A percentile compares a stretch with the other conserved stretches of the same genome.
Conservation (phyloP, 163 green algal genomes). For the Scenedesmus sp. region DNA sequence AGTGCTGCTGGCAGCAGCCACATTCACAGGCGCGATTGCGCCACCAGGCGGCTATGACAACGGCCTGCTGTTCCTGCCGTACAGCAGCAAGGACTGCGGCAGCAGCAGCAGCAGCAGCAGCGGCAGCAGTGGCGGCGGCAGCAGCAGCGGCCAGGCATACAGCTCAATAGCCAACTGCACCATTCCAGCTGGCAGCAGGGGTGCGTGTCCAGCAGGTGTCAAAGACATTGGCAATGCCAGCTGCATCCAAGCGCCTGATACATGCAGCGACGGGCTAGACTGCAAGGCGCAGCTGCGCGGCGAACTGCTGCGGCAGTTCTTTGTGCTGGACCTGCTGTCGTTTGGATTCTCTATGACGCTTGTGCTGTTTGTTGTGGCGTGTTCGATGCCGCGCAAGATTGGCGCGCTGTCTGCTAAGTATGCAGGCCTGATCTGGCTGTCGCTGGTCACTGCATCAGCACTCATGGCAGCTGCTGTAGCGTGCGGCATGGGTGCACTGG, state of each 20-base stretch:
- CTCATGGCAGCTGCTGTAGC: neutral
- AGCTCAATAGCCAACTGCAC: neutral
- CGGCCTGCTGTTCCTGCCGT: slow-evolving; percentile 9
- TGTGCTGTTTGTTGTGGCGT: slow-evolving; percentile 17
- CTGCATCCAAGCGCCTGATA: no score
- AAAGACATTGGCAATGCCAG: neutral
- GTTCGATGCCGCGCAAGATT: slow-evolving; percentile 18
- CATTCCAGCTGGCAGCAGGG: neutral
- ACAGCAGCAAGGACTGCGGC: neutral
- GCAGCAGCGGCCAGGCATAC: neutral
- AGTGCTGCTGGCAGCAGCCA: neutral
- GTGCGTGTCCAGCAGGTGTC: neutral
- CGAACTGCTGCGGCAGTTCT: neutral
- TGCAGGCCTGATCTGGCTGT: slow-evolving; percentile 20
- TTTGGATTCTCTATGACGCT: slow-evolving; percentile 24
- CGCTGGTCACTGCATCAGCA: neutral
- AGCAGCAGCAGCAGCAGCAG: neutral
- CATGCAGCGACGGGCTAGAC: neutral
- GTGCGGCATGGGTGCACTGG: slow-evolving; percentile 13
- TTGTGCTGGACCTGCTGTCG: slow-evolving; percentile 14
- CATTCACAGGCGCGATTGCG: slow-evolving; percentile 12
- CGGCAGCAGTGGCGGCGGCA: neutral
- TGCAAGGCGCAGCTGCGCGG: neutral
- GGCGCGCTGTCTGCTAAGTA: neutral
- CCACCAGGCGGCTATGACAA: slow-evolving; percentile 13